Base-by-base conservation (phyloP, 208 protist species). In the Trypanosomatidae sp. region DNA sequence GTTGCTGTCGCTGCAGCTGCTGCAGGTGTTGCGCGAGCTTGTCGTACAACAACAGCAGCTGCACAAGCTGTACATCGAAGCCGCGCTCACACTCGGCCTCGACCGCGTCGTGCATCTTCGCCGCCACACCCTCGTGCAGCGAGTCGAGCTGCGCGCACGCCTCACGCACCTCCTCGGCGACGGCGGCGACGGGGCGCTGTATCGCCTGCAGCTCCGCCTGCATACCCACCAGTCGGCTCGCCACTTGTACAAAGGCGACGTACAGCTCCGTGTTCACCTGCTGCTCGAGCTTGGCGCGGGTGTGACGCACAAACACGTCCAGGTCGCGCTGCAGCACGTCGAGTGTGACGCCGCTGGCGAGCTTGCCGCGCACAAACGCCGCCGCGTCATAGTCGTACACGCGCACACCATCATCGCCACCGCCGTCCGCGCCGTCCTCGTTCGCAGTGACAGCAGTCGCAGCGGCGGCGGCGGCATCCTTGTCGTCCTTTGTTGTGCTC, bases 231-330 rank as follows among this genome's bases (percentile, higher is more conserved):
- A 89, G 56, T 25, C 74, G 66, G 0, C 73, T 60, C 27, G 78
- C 83, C 4, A 86, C 78, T 28, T 68, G 67, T 15, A 84, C 63
- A 52, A 90, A 88, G 6, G 78, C 73, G 16, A 58, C 68, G 41
- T 90, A 73, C 38, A 94, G 57, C 23, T 88, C 78, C 0, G 61
- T 70, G 57, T 89, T 76, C 18, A 90, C 81, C 48, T 84, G 71
- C 19, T 73, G 56, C 4, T 63, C 47, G 23, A 94, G 81, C 41
- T 65, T 71, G 8, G 68, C 59, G 27, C 82, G 43, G 10, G 90
- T 47, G 39, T 71, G 59, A 20, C 49, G 45, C 24, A 48, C 51
- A 41, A 74, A 94, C 8, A 69, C 56, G 22, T 71, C 64, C 16
- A 94, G 59, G 47, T 94, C 85, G 1, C 66, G 52, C 20, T 63